These are phyloP conservation scores for Desmodesmus armatus DNA, from an alignment of 139 green algal species.

Conservation along the genomic window DNA sequence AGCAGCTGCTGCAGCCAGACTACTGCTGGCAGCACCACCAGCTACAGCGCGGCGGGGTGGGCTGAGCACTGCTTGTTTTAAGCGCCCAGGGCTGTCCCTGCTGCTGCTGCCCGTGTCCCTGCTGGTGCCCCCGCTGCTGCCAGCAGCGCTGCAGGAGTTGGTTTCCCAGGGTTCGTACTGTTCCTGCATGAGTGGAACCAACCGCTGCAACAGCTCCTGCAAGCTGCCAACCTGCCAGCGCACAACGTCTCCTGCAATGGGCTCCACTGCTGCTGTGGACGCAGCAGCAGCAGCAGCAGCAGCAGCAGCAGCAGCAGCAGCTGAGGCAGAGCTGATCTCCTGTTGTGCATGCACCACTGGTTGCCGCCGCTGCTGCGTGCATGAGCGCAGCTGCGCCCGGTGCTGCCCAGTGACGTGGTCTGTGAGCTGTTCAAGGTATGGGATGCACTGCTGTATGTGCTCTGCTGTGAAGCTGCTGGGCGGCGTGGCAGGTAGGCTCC, in stretches of 20 bases:
- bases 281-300: background rate
- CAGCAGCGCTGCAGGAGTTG: background rate
- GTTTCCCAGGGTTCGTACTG: background rate
- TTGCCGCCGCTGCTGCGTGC: background rate
- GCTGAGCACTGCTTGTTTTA: no score
- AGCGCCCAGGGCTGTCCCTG: no score
- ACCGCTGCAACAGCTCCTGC: background rate
- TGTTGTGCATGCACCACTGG: background rate
- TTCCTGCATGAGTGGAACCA: background rate
- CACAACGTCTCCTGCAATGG: background rate
- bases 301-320: background rate
- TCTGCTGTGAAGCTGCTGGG: background rate
- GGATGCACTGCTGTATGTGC: background rate
- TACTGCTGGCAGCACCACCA: background rate
- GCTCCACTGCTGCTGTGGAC: background rate
- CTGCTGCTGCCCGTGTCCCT: background rate
- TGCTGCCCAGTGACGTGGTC: background rate
- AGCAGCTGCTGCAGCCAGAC: background rate
- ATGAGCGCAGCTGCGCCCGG: background rate
- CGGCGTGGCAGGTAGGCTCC: background rate
- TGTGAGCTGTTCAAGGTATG: background rate
- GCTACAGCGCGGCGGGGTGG: no score
- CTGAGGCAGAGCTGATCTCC: background rate
- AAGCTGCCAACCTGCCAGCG: background rate
- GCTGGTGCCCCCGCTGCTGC: background rate